Conservation (phyloP, 176 grass and related monocot species). For the Musa schizocarpa region DNA sequence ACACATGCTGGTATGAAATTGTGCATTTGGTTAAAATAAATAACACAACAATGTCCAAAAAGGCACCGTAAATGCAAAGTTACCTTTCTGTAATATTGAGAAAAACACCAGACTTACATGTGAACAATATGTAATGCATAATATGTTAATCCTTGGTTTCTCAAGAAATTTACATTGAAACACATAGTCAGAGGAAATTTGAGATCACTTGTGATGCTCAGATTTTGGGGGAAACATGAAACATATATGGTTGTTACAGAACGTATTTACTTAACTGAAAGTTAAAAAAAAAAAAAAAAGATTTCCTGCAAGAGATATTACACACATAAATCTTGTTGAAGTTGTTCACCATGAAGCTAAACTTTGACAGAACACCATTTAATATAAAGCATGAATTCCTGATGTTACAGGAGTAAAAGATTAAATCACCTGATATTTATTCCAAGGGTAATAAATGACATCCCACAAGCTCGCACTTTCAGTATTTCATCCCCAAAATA, state of each 20-base stretch:
- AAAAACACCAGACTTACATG: too few species aligned
- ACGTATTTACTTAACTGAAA: background rate
- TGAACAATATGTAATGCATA: too few species aligned
- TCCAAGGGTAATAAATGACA: conserved; percentile 76
- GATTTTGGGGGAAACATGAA: background rate
- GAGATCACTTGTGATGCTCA: background rate
- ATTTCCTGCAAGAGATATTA: background rate
- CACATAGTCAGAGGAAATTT: too few species aligned
- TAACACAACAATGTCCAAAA: too few species aligned
- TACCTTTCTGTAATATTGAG: too few species aligned
- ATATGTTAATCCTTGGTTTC: too few species aligned
- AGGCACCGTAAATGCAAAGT: too few species aligned
- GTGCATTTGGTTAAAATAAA: too few species aligned
- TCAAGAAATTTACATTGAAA: too few species aligned
- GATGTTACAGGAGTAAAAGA: conserved; percentile 11
- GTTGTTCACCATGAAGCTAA: background rate
- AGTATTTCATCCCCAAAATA: conserved; percentile 84
- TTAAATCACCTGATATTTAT: conserved; percentile 78
- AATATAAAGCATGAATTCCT: conserved; percentile 8
- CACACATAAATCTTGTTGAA: background rate
- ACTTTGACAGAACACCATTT: background rate
- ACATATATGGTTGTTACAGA: background rate
- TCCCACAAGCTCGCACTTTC: conserved; percentile 86
- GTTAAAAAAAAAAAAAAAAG: background rate
- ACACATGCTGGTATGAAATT: too few species aligned